Evolutionary conservation across 1,139 yeast species (phyloP).

Genomic region (Yamadazyma sp.): DNA sequence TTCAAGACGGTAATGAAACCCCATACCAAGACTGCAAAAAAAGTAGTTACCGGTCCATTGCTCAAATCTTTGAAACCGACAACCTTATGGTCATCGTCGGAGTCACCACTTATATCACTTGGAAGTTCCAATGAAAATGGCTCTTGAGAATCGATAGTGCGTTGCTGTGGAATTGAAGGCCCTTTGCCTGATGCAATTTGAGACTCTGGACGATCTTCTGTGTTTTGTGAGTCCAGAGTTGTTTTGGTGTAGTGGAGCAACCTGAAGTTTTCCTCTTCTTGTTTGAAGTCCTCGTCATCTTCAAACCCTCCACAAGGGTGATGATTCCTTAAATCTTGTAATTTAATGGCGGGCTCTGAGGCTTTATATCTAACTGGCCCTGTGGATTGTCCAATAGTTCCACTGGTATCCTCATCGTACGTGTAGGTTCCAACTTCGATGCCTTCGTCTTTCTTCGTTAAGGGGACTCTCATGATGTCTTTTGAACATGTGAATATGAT

Average conservation of each 20-base stretch:
- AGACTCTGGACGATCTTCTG: neutral
- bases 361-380: conserved; percentile 24
- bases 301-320: conserved; percentile 51
- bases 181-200: neutral
- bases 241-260: conserved; percentile 1
- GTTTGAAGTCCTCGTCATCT: conserved; percentile 30
- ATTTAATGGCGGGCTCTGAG: conserved; percentile 43
- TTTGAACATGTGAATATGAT: conserved; percentile 79
- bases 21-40: conserved; percentile 51
- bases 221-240: neutral
- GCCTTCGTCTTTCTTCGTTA: conserved; percentile 22
- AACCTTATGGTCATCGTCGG: conserved; percentile 19
- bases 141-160: neutral
- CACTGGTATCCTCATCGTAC: neutral
- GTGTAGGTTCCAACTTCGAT: conserved; percentile 21
- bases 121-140: neutral
- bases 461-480: conserved; percentile 72
- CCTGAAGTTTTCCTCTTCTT: conserved; percentile 1
- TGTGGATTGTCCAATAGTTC: neutral
- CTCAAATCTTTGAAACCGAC: conserved; percentile 51
- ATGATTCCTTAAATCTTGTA: conserved; percentile 42
- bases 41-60: conserved; percentile 47
- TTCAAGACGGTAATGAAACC: conserved; percentile 51
- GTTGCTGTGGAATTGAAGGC: too few species aligned
- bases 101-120: neutral